Conservation (phyloP, 1,284 basidiomycete species). For the Coriolopsis trogii region DNA sequence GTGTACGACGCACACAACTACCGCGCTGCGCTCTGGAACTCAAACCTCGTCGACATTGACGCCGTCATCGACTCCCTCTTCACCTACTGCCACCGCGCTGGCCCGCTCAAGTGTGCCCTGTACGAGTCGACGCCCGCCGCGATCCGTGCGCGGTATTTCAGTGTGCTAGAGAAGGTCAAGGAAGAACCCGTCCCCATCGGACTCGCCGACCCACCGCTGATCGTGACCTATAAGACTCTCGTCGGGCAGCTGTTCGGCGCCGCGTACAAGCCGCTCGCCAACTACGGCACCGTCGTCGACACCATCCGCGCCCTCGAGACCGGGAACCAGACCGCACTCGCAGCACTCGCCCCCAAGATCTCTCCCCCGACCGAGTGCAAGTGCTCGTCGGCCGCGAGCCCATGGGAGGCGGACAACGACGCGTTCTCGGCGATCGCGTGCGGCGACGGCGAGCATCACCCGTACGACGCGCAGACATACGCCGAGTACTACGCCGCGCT, state of each 20-base stretch:
- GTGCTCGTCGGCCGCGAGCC: conserved; percentile 32
- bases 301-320: conserved; percentile 41
- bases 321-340: conserved; percentile 37
- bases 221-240: conserved; percentile 21
- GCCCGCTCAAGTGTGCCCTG: conserved; percentile 41
- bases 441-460: conserved; percentile 41
- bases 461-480: conserved; percentile 17
- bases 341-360: conserved; percentile 24
- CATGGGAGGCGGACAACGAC: conserved; percentile 28
- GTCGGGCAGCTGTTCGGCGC: conserved; percentile 36
- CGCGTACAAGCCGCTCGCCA: conserved; percentile 39
- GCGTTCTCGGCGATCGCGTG: conserved; percentile 38
- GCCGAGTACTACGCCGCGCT: conserved; percentile 33
- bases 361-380: conserved; percentile 28
- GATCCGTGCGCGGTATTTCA: conserved; percentile 31
- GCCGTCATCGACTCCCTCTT: conserved; percentile 38
- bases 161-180: conserved; percentile 31
- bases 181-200: conserved; percentile 31
- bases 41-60: conserved; percentile 32
- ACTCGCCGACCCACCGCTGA: conserved; percentile 16
- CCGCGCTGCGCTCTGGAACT: conserved; percentile 26
- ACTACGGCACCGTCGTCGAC: conserved; percentile 35
- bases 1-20: conserved; percentile 32
- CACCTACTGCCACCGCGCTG: conserved; percentile 40
- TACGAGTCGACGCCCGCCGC: conserved; percentile 35